Percentiles rank a stretch among this genome's conserved stretches.
Conservation (phyloP, 768 basidiomycete genomes). For the Lactarius indigo region DNA sequence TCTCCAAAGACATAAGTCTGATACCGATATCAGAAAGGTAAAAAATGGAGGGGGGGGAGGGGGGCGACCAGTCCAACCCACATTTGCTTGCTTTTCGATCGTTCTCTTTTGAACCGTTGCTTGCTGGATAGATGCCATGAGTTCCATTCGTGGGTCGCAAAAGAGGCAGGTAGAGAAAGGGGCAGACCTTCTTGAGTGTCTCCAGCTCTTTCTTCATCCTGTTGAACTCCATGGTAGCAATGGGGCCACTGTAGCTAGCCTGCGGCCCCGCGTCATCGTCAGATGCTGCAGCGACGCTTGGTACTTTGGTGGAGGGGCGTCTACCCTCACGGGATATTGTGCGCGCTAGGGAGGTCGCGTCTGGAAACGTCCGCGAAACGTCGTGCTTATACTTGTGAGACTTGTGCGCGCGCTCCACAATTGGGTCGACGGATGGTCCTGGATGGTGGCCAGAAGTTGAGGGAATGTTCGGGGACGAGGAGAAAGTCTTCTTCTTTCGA, state of each 20-base stretch:
- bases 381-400: conserved; percentile 14
- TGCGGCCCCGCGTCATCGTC: conserved; percentile 18
- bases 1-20: conserved; percentile 54
- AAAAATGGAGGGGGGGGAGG: not conserved
- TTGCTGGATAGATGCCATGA: conserved; percentile 30
- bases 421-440: conserved; percentile 10
- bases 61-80: not conserved
- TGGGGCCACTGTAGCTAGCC: conserved; percentile 33
- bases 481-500: conserved; percentile 19
- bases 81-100: conserved; percentile 56
- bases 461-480: not conserved
- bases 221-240: conserved; percentile 49
- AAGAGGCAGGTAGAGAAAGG: not conserved
- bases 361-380: conserved; percentile 17
- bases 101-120: conserved; percentile 46
- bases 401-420: conserved; percentile 12
- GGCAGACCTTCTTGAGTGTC: conserved; percentile 43
- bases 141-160: not conserved
- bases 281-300: not conserved
- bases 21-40: not conserved
- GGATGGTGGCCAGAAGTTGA: conserved; percentile 10
- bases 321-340: conserved; percentile 14
- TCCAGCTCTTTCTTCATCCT: conserved; percentile 58
- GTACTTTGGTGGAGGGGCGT: not conserved
- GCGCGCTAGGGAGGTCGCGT: conserved; percentile 1